phyloP scores from a whole-genome alignment of 2,329 filamentous ascomycete genomes.

The Xylariales sp. region DNA sequence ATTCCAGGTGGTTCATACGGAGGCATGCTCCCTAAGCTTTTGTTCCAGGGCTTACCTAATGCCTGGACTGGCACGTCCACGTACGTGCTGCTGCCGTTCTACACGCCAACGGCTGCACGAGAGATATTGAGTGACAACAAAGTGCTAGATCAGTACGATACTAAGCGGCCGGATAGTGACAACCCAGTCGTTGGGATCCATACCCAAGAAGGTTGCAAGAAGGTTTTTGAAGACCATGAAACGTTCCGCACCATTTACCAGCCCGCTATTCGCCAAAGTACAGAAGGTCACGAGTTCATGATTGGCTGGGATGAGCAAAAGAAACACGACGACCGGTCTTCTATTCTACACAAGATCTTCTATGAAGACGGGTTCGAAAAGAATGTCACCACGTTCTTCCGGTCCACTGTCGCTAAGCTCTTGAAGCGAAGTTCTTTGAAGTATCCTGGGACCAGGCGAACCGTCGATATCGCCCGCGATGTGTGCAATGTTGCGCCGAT shows the following conservation, averaged over 20 bases:
- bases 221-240: constrained; percentile 42
- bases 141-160: constrained; percentile 39
- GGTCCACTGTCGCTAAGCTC: constrained; percentile 57
- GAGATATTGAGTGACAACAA: constrained; percentile 42
- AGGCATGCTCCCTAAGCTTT: constrained; percentile 35
- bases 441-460: constrained; percentile 53
- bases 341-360: constrained; percentile 42
- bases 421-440: constrained; percentile 51
- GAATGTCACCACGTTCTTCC: constrained; percentile 61
- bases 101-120: constrained; percentile 42
- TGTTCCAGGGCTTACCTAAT: constrained; percentile 41
- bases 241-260: constrained; percentile 45
- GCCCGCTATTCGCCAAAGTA: constrained; percentile 32
- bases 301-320: constrained; percentile 39
- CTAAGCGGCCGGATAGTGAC: constrained; percentile 33
- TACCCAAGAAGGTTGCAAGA: constrained; percentile 44
- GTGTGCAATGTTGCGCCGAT: constrained; percentile 65
- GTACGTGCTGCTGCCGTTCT: constrained; percentile 56
- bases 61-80: constrained; percentile 54
- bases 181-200: constrained; percentile 40
- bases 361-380: constrained; percentile 53
- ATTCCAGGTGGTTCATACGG: constrained; percentile 36
- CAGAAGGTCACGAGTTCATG: constrained; percentile 41
- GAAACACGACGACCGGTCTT: constrained; percentile 33
- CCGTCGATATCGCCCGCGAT: constrained; percentile 69